phyloP scores from a whole-genome alignment of 345 rosid genomes.

The Bruguiera gymnorhiza region DNA sequence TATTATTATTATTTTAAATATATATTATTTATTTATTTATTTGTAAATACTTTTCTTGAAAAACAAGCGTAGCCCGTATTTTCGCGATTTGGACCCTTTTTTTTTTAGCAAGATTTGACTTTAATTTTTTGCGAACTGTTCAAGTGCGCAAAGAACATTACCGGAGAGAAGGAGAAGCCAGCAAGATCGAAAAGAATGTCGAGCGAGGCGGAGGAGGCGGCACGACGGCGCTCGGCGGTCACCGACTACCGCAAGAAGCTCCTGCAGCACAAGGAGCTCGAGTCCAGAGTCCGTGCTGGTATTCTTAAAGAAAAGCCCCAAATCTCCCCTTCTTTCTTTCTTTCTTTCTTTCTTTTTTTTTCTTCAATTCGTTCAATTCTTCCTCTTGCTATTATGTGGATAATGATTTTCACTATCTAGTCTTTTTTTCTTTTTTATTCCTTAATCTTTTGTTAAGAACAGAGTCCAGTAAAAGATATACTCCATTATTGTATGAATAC shows the following conservation, averaged over 20 bases:
- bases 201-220: constrained; percentile 63
- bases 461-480: too few species aligned
- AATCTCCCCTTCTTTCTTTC: not conserved
- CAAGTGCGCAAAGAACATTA: too few species aligned
- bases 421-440: too few species aligned
- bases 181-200: not conserved
- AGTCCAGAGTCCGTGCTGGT: constrained; percentile 80
- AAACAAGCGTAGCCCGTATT: not conserved
- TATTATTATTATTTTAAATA: too few species aligned
- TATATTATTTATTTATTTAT: not conserved
- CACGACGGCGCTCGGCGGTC: constrained; percentile 56
- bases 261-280: constrained; percentile 87
- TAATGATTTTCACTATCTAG: too few species aligned
- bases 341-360: not conserved
- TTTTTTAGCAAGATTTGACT: too few species aligned
- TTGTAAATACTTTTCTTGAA: not conserved
- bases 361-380: not conserved
- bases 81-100: too few species aligned
- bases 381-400: not conserved
- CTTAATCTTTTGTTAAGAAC: too few species aligned
- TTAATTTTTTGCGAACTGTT: too few species aligned
- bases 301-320: not conserved
- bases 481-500: too few species aligned
- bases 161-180: not conserved
- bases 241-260: constrained; percentile 90